These are phyloP conservation scores for Tylopilus balloui DNA, from an alignment of 768 basidiomycete genomes.

Conservation along the genomic window DNA sequence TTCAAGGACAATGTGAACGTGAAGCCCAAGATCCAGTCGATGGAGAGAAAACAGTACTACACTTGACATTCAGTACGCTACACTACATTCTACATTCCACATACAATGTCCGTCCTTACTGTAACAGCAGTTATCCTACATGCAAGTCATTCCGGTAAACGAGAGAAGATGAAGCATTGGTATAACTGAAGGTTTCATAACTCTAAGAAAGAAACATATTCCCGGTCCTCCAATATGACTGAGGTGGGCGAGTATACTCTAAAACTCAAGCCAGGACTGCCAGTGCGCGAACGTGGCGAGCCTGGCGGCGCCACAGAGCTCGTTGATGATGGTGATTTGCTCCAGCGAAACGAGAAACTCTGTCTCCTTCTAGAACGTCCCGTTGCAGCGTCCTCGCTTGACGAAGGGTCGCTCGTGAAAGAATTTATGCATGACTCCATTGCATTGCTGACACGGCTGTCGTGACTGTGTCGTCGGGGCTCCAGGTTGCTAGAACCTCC, in stretches of 20 bases:
- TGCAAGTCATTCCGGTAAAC: neutral
- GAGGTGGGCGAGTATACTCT: neutral
- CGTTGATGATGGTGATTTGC: neutral
- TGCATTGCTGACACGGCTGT: neutral
- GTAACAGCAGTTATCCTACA: neutral
- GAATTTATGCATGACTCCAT: constrained; percentile 2
- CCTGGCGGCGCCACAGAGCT: neutral
- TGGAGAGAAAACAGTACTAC: too few species aligned
- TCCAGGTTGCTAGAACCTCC: constrained; percentile 1
- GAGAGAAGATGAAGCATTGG: neutral
- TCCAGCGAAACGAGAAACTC: constrained; percentile 1
- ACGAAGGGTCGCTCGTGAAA: neutral
- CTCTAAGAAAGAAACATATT: constrained; percentile 28
- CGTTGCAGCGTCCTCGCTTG: neutral
- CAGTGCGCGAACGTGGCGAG: neutral
- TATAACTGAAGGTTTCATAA: constrained; percentile 3
- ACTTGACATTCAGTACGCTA: neutral
- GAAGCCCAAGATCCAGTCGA: too few species aligned
- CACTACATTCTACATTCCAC: neutral
- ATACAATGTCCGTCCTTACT: neutral
- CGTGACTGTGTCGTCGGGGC: neutral
- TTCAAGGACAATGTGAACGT: too few species aligned
- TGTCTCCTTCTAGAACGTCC: neutral
- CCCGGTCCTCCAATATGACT: constrained; percentile 11
- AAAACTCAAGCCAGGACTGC: neutral